Evolutionary conservation across 176 grass and related monocot genomes (phyloP), one percentile per base, ranked within the genome.

Genomic region (Olyra latifolia): DNA sequence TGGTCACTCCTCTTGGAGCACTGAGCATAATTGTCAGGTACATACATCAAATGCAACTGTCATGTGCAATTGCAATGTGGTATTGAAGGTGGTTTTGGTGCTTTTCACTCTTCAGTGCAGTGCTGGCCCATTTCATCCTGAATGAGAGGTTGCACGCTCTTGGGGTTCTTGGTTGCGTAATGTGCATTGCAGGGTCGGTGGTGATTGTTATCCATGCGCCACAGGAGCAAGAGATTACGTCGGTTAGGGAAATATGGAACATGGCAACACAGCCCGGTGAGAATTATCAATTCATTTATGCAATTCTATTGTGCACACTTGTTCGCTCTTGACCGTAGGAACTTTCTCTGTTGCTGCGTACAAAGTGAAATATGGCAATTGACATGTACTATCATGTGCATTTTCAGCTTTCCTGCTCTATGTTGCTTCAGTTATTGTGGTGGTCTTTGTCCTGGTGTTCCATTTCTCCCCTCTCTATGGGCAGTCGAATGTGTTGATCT

Each of bases 21-120:
- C 62, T 99, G 66, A 99, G 96, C 71, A 99, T 99, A 83, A 99
- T 99, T 71, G 88, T 99, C 44, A 99, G 96, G 96, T 93, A 83
- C 46, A 28, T 71, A 12, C 8, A 46, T 7, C 71, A 76, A 66
- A 35, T 2, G 32, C 32, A 35, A 7, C 69, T 60, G 20, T 70
- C 19, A 14, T 46, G 0, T 29, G 39, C 19, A 13, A 65, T 62
- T 63, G 7, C 47, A 72, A 54, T 75, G 66, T 72, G 35, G 65
- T 66, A 41, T 35, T 78, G 66, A 72, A 64, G 46, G 20, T 79
- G 38, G 50, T 45, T 8, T 75, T 74, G 10, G 29, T 80, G 80
- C 30, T 82, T 55, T 77, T 68, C 43, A 2, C 8, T 67, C 46
- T 75, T 69, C 87, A 99, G 96, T 86, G 92, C 93, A 87, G 90